Base-by-base conservation (phyloP, 805 yeast genomes). In the Sporopachydermia lactativora region DNA sequence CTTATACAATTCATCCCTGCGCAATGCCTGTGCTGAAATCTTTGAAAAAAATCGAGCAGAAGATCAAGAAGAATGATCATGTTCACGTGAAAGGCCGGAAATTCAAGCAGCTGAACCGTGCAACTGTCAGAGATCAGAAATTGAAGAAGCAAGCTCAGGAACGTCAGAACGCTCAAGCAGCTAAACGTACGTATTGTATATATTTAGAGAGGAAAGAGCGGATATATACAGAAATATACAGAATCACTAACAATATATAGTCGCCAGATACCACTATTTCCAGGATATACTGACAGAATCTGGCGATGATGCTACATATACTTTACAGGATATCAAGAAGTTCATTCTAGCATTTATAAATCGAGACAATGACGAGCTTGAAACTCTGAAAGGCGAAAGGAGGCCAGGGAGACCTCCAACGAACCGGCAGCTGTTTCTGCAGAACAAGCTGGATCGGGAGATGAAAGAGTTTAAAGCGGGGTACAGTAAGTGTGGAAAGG, bases 31-130 rank as follows among this genome's bases (percentile, higher is more conserved):
- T 77, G 45, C 79, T 75, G 14, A 82, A 81, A 52, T 74, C 74
- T 45, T 64, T 83, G 40, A 57, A 65, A 16, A 82, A 81, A 51
- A 80, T 83, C 28, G 66, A 71, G 47, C 78, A 78, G 59, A 66
- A 69, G 48, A 60, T 77, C 42, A 62, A 71, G 43, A 69, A 69
- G 50, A 63, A 73, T 44, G 73, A 70, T 35, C 64, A 71, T 34
- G 62, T 81, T 49, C 97, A 89, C 55, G 92, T 94, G 16, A 80
- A 78, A 52, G 95, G 96, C 5, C 71, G 96, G 41, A 89, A 86
- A 58, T 81, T 85, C 58, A 80, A 80, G 58, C 84, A 81, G 55
- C 62, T 89, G 40, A 78, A 78, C 42, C 67, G 92, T 47, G 96
- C 96, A n/a, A 75, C 94, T 2, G 61, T 85, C 37, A 72, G 98